These are phyloP conservation scores for Kodamaea anthophila DNA, from an alignment of 1,139 yeast species.

Conservation along the genomic window DNA sequence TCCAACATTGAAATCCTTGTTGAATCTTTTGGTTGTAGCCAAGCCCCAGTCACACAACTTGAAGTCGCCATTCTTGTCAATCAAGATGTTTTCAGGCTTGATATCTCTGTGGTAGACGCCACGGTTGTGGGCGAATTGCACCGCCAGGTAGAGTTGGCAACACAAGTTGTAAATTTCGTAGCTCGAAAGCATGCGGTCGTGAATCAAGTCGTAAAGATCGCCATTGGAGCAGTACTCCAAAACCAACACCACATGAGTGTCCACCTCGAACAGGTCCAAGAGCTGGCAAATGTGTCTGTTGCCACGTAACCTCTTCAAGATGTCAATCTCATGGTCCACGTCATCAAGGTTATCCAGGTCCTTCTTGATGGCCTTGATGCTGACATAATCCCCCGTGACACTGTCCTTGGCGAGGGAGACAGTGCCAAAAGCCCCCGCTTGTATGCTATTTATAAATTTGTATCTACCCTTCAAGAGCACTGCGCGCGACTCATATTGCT, in stretches of 20 bases:
- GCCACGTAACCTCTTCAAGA: conserved; percentile 31
- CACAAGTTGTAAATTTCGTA: conserved; percentile 15
- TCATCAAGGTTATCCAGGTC: conserved; percentile 14
- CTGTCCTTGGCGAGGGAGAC: conserved; percentile 44
- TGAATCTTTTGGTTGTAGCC: conserved; percentile 32
- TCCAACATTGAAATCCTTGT: conserved; percentile 45
- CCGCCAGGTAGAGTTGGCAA: conserved; percentile 34
- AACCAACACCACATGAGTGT: conserved; percentile 36
- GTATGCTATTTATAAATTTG: conserved; percentile 32
- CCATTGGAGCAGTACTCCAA: conserved; percentile 47
- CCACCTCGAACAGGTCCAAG: conserved; percentile 37
- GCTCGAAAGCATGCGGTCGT: conserved; percentile 13
- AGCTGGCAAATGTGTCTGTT: conserved; percentile 41
- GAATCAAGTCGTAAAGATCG: conserved; percentile 44
- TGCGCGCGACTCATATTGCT: conserved; percentile 29
- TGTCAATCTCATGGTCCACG: conserved; percentile 35
- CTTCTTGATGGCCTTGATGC: conserved; percentile 37
- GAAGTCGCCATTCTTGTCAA: conserved; percentile 32
- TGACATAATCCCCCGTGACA: conserved; percentile 14
- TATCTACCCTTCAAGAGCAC: conserved; percentile 28
- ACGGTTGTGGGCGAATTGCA: conserved; percentile 35
- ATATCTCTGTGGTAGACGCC: conserved; percentile 49
- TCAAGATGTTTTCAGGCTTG: conserved; percentile 49
- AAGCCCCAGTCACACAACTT: conserved; percentile 57
- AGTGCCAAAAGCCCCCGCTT: conserved; percentile 49